Conservation (phyloP, 1,284 basidiomycete genomes). For the Rhodotorula sp. region DNA sequence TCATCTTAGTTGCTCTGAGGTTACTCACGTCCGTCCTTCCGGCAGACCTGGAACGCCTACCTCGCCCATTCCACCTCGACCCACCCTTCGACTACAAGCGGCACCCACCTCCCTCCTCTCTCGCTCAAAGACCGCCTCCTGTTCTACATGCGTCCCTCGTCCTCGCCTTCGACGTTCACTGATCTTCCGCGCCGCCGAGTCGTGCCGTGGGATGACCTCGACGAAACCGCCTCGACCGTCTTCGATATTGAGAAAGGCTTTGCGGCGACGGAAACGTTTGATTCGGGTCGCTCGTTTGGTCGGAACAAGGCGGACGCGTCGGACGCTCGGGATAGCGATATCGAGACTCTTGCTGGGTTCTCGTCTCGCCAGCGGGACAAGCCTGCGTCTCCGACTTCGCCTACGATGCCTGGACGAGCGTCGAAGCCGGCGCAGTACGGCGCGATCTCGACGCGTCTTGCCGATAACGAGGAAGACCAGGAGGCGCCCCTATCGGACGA, state of each 20-base stretch:
- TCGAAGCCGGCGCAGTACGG: constrained; percentile 17
- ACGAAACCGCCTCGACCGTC: background rate
- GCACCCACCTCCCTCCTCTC: constrained; percentile 5
- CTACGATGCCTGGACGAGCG: no score
- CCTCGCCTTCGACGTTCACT: background rate
- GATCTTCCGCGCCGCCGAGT: background rate
- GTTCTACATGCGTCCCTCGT: background rate
- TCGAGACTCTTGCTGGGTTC: constrained; percentile 6
- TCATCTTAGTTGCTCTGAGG: no score
- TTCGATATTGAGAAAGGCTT: background rate
- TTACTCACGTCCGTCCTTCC: no score
- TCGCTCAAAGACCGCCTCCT: background rate
- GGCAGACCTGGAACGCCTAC: constrained; percentile 27
- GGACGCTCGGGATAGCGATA: constrained; percentile 8
- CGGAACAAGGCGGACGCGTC: background rate
- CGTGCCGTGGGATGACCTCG: constrained; percentile 23
- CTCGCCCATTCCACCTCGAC: background rate
- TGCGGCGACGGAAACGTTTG: background rate
- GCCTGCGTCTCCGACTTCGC: background rate
- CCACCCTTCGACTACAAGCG: background rate
- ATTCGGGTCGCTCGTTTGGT: background rate
- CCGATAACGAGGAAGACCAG: constrained; percentile 10
- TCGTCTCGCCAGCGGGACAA: background rate
- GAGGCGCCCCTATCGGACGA: background rate
- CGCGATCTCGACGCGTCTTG: background rate